Percentiles rank a stretch among this genome's conserved stretches.
These are phyloP conservation scores for Pestalotiopsis sp. DNA, from an alignment of 2,329 filamentous ascomycete genomes.

Conservation along the genomic window DNA sequence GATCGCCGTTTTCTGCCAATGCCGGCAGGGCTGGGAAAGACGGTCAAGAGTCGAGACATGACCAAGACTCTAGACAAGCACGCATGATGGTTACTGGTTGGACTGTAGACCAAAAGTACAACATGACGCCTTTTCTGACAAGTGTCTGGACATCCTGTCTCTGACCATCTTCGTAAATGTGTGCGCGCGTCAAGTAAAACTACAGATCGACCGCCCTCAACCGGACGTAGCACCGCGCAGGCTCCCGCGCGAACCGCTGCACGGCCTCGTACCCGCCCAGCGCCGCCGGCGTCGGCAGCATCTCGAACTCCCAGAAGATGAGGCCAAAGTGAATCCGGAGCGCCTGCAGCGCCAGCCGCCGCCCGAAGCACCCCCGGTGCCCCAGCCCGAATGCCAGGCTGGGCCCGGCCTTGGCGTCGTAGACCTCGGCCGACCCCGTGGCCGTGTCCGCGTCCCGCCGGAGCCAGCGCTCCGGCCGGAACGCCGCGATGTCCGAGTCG, in stretches of 20 bases:
- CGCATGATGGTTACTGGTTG: no score
- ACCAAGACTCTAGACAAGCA: neutral
- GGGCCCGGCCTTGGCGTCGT: constrained; percentile 19
- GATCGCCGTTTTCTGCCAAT: neutral
- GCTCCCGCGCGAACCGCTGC: constrained; percentile 34
- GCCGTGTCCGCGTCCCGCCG: constrained; percentile 11
- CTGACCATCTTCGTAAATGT: no score
- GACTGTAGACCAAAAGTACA: no score
- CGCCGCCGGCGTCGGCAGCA: constrained; percentile 16
- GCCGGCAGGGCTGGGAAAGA: neutral
- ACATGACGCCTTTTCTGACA: no score
- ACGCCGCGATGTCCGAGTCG: constrained; percentile 17
- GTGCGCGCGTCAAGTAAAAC: no score
- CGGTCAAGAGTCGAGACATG: neutral
- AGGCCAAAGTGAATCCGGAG: constrained; percentile 22
- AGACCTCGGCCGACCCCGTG: neutral
- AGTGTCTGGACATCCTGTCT: no score
- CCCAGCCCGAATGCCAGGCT: constrained; percentile 23
- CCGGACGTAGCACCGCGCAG: constrained; percentile 31
- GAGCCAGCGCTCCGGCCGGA: constrained; percentile 25
- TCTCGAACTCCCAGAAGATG: constrained; percentile 22
- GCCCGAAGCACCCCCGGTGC: constrained; percentile 21
- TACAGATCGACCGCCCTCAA: constrained; percentile 12
- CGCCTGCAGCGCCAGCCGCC: constrained; percentile 18
- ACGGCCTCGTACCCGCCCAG: constrained; percentile 29